Base-by-base conservation (phyloP, 1,284 basidiomycete species). In the Fomes fomentarius region DNA sequence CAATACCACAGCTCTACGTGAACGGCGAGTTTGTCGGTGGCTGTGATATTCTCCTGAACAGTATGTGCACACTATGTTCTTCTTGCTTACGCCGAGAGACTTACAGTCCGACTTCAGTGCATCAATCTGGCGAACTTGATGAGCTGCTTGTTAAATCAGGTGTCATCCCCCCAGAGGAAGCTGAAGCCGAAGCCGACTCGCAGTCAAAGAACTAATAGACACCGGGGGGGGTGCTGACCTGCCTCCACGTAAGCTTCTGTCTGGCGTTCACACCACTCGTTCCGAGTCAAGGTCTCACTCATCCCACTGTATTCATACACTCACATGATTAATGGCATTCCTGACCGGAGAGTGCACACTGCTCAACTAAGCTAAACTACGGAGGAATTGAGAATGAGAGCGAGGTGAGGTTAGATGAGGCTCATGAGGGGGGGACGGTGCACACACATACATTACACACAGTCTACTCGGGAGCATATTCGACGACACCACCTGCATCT, bases 1-100 rank as follows among this genome's bases (percentile, higher is more conserved):
- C 96, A 17, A 90, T 99, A 62, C 97, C 97, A 11, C 96, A 99
- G 72, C 75, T 99, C 9, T 99, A 97, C 69, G 81, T 98, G 37
- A 87, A 93, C 54, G 95, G 96, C 24, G 95, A 98, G 70, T 99
- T 99, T 66, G 81, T 98, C 26, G 96, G 96, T 43, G 96, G 96
- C 44, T 98, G 95, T 71, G 96, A 99, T 74, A 98, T 98, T 65
- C 76, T 98, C 49, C 73, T 98, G 26, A 85, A 85, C 62, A 98
- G 94, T 87, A 21, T 50, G 53, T 46, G 24, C 28, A 25, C 28
- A 17, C 44, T 21, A 33, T 25, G 33, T 4, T 19, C 15, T 37
- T n/a, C n/a, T n/a, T n/a, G n/a, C n/a, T n/a, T n/a, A n/a, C n/a
- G n/a, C n/a, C n/a, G n/a, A n/a, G n/a, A 34, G 11, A 1, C 21